phyloP scores from a whole-genome alignment of 176 grass and related monocot genomes.

The Canna indica region DNA sequence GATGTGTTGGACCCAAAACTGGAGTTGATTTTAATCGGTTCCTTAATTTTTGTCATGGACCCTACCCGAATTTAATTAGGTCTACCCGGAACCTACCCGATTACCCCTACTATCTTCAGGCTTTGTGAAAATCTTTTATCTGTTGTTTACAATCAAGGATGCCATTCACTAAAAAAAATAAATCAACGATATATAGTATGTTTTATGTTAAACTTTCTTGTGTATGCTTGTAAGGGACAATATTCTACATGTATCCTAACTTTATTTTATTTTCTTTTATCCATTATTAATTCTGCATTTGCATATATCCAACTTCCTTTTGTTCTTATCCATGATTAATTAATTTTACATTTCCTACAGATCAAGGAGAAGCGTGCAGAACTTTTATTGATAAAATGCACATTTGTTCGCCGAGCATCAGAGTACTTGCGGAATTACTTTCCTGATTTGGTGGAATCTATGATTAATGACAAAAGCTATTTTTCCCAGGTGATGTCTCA shows the following conservation, averaged over 20 bases:
- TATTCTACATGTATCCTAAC: too few species aligned
- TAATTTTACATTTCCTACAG: slow-evolving; percentile 36
- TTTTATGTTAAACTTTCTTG: background rate
- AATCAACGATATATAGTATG: too few species aligned
- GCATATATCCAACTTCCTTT: background rate
- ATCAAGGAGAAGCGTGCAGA: slow-evolving; percentile 95
- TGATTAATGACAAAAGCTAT: slow-evolving; percentile 73
- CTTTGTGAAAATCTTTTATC: background rate
- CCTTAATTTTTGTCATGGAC: too few species aligned
- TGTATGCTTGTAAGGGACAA: slow-evolving; percentile 13
- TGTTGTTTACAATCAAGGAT: slow-evolving; percentile 1
- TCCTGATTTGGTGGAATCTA: slow-evolving; percentile 75
- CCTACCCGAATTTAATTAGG: too few species aligned
- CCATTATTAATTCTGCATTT: background rate
- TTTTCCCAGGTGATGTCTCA: slow-evolving; percentile 73
- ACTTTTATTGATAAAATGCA: slow-evolving; percentile 89
- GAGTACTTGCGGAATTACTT: slow-evolving; percentile 97
- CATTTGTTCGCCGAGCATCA: slow-evolving; percentile 83
- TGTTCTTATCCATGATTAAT: slow-evolving; percentile 5
- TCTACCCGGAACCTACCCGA: too few species aligned
- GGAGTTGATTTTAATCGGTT: too few species aligned
- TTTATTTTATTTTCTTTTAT: slow-evolving; percentile 6
- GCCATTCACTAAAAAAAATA: too few species aligned
- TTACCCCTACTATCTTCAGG: background rate
- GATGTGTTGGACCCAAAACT: too few species aligned